Conservation (phyloP, 257 asterid species). For the Solanum lignicaule region DNA sequence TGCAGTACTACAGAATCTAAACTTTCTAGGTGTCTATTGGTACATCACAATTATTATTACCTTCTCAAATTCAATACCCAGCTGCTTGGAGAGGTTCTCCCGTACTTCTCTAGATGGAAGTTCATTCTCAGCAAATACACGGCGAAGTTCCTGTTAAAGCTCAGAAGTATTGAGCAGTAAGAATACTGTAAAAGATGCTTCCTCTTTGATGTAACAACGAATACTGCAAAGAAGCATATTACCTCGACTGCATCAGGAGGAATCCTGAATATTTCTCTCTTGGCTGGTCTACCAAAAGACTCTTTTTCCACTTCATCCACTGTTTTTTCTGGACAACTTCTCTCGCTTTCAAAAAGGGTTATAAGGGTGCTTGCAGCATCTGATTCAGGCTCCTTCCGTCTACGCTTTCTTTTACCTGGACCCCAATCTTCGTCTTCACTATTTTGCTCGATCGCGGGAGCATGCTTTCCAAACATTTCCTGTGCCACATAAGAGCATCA, state of each 20-base stretch:
- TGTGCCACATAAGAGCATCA: constrained; percentile 2
- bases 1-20: not conserved
- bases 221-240: constrained; percentile 4
- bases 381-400: constrained; percentile 65
- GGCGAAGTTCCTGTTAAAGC: constrained; percentile 71
- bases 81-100: constrained; percentile 63
- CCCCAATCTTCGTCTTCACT: constrained; percentile 99
- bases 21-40: not conserved
- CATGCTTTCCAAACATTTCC: constrained; percentile 92
- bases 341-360: constrained; percentile 40
- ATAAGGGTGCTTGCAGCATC: constrained; percentile 55
- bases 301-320: constrained; percentile 22
- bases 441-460: constrained; percentile 42
- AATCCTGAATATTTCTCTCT: constrained; percentile 63
- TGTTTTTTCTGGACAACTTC: constrained; percentile 21
- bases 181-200: not conserved
- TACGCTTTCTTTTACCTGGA: constrained; percentile 54
- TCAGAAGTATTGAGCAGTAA: constrained; percentile 12
- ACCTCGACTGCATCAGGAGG: constrained; percentile 82
- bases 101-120: constrained; percentile 73
- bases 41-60: constrained; percentile 27
- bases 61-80: constrained; percentile 77
- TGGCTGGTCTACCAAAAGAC: constrained; percentile 17
- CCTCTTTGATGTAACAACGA: not conserved
- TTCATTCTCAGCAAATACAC: constrained; percentile 80